Base-by-base conservation (phyloP, 257 asterid genomes). In the Ligustrum vulgare region DNA sequence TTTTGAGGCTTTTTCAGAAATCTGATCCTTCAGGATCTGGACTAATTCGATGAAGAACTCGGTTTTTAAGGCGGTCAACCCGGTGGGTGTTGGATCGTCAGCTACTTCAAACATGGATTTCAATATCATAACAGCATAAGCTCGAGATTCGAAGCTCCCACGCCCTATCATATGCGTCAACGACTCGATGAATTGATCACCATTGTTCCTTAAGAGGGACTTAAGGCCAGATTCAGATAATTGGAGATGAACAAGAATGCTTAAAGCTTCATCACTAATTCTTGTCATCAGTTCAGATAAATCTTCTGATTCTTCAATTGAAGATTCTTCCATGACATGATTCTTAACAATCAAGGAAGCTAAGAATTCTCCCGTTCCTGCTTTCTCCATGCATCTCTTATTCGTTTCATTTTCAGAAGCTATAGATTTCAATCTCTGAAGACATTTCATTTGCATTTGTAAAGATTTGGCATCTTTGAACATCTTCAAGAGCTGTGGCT, bases 141-240 rank as follows among this genome's bases (percentile, higher is more conserved):
- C 88, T 5, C 93, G 85, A 0, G 97, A 87, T 20, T 92, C 94
- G 72, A 83, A 89, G 79, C 81, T 86, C 4, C 97, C 97, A 6
- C 8, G 18, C 68, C 83, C 90, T 88, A 92, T 86, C 35, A 85
- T 73, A 0, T 31, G 70, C 0, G 82, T 75, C 33, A 92, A 69
- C 0, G 97, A 75, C 8, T 84, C 87, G 6, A 92, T 28, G 39
- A 94, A 84, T 3, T 80, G 87, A 0, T 12, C 66, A 8, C 66
- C 79, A 73, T 39, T 68, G 34, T 12, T 67, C 39, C n/a, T 69
- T 7, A 64, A 74, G 76, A 83, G 78, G 60, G 93, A 25, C 54
- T 69, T 83, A 0, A 94, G 66, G 12, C 88, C 81, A 0, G 83
- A 12, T 49, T 88, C 97, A 0, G 98, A 86, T 36, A 92, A 43